Conservation (phyloP, 805 yeast species). For the Wickerhamomyces sydowiorum region DNA sequence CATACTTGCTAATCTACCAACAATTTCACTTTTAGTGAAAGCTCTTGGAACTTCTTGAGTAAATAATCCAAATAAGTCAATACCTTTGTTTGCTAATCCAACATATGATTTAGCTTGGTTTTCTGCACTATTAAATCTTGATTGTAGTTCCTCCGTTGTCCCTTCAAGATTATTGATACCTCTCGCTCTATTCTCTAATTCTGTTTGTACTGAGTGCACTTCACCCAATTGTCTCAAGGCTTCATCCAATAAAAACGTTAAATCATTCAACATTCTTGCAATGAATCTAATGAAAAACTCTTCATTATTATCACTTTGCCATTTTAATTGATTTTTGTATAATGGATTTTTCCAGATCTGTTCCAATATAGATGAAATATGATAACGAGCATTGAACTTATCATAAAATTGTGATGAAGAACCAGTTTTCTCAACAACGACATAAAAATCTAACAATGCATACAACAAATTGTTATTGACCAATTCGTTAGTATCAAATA, state of each 20-base stretch:
- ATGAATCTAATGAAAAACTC: constrained; percentile 88
- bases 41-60: constrained; percentile 84
- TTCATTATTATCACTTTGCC: constrained; percentile 61
- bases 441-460: constrained; percentile 84
- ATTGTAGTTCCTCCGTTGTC: constrained; percentile 53
- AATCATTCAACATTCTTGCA: constrained; percentile 92
- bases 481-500: constrained; percentile 57
- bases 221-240: constrained; percentile 72
- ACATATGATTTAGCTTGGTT: constrained; percentile 75
- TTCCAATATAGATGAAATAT: constrained; percentile 78
- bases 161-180: constrained; percentile 35
- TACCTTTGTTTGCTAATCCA: constrained; percentile 78
- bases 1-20: constrained; percentile 94
- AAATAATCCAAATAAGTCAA: constrained; percentile 71
- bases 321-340: constrained; percentile 63
- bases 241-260: constrained; percentile 88
- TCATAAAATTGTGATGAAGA: constrained; percentile 93
- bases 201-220: constrained; percentile 72
- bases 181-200: constrained; percentile 44
- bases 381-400: constrained; percentile 86
- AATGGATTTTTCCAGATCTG: constrained; percentile 72
- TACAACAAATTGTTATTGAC: constrained; percentile 66
- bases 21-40: constrained; percentile 82
- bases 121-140: constrained; percentile 58
- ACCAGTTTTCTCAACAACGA: constrained; percentile 94